A percentile compares a stretch with the other conserved stretches of the same genome.
phyloP scores from a whole-genome alignment of 176 grass and related monocot genomes.

The Pontederia paniculata region DNA sequence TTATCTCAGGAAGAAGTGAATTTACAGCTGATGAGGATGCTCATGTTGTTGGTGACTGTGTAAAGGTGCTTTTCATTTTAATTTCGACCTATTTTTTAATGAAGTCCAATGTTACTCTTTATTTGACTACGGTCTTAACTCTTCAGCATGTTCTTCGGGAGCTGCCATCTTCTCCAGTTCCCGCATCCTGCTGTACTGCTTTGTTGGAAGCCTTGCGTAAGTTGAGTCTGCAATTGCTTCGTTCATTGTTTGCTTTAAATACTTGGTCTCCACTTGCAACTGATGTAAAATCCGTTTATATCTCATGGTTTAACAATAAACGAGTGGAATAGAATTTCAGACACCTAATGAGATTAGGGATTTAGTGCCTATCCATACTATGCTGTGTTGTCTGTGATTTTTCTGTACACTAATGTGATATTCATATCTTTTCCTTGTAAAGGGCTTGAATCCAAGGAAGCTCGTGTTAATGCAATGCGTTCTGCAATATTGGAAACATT shows the following conservation, averaged over 20 bases:
- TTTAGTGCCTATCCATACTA: no score
- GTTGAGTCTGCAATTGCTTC: constrained; percentile 18
- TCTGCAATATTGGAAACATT: constrained; percentile 81
- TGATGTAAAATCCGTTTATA: no score
- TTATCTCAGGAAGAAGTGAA: constrained; percentile 58
- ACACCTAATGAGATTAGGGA: no score
- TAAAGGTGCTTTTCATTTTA: constrained; percentile 57
- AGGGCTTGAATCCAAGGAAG: constrained; percentile 80
- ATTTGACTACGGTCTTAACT: constrained; percentile 14
- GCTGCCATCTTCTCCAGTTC: constrained; percentile 91
- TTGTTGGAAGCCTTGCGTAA: constrained; percentile 97
- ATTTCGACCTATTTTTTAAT: neutral
- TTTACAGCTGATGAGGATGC: constrained; percentile 88
- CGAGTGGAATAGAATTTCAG: no score
- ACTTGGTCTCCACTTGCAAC: no score
- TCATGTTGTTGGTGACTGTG: constrained; percentile 95
- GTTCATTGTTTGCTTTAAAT: neutral
- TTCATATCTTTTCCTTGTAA: constrained; percentile 24
- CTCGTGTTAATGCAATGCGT: constrained; percentile 86
- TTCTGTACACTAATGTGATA: constrained; percentile 14
- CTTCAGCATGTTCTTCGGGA: constrained; percentile 91
- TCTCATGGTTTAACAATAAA: no score
- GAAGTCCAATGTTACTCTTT: neutral
- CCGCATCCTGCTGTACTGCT: constrained; percentile 96
- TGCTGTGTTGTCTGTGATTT: constrained; percentile 12